Conservation (phyloP, 768 basidiomycete genomes). For the Mycena polygramma region DNA sequence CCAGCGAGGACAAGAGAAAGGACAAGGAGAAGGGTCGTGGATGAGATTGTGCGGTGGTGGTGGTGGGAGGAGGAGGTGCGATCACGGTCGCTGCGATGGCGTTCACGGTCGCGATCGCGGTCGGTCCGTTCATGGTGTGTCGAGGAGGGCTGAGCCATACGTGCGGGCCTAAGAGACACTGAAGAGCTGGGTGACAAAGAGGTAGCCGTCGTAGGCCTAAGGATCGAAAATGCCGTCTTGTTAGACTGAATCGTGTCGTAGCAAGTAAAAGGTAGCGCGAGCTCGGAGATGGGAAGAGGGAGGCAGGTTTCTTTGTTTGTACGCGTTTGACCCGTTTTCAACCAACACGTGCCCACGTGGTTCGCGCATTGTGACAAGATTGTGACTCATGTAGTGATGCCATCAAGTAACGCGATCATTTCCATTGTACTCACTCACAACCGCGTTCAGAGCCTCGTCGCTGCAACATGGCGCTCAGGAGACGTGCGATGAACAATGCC, state of each 20-base stretch:
- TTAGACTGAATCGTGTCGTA: too few species aligned
- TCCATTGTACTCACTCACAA: background rate
- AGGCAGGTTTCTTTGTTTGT: background rate
- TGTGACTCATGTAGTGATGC: too few species aligned
- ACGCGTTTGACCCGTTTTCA: background rate
- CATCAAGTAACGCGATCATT: too few species aligned
- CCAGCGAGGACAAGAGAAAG: constrained; percentile 89
- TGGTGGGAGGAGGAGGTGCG: constrained; percentile 73
- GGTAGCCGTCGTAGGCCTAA: constrained; percentile 68
- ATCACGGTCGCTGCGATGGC: constrained; percentile 66
- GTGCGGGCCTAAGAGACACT: constrained; percentile 74
- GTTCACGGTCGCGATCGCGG: constrained; percentile 47
- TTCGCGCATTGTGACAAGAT: background rate
- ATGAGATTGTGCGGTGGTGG: constrained; percentile 89
- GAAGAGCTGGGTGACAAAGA: constrained; percentile 83
- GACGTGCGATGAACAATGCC: constrained; percentile 32
- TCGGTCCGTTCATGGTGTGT: constrained; percentile 80
- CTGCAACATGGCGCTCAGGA: constrained; percentile 28
- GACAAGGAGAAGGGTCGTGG: constrained; percentile 88
- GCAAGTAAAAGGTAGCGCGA: constrained; percentile 25
- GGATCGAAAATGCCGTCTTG: constrained; percentile 80
- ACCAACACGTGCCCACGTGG: constrained; percentile 11
- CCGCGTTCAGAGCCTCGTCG: background rate
- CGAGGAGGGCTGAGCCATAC: constrained; percentile 90
- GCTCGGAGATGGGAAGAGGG: too few species aligned